phyloP scores from a whole-genome alignment of 306 rosid genomes.

The Boehmeria nivea region DNA sequence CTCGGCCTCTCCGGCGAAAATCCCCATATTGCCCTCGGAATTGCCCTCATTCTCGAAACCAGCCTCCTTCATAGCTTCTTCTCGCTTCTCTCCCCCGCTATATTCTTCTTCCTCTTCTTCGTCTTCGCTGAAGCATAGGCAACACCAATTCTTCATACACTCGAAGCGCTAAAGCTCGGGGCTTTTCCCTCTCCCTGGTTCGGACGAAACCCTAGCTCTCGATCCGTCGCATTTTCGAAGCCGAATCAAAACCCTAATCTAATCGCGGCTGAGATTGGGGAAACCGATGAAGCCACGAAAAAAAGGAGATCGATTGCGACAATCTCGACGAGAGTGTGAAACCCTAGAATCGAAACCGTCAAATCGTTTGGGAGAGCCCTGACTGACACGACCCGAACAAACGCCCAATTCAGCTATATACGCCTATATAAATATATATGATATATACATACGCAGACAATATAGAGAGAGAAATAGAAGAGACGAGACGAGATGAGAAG shows the following conservation, averaged over 20 bases:
- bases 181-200: slow-evolving; percentile 21
- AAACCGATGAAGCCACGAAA: not conserved
- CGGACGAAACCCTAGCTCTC: slow-evolving; percentile 31
- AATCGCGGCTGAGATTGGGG: too few relatives aligned
- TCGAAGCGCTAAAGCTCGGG: slow-evolving; percentile 16
- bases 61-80: slow-evolving; percentile 34
- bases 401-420: not conserved
- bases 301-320: not conserved
- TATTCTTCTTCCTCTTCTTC: slow-evolving; percentile 34
- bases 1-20: slow-evolving; percentile 30
- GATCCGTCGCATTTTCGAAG: slow-evolving; percentile 54
- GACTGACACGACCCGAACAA: not conserved
- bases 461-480: not conserved
- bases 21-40: slow-evolving; percentile 20
- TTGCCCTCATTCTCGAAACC: slow-evolving; percentile 29
- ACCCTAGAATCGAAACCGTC: slow-evolving; percentile 42
- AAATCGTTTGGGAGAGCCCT: slow-evolving; percentile 1
- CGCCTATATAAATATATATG: slow-evolving; percentile 2
- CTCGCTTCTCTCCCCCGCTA: slow-evolving; percentile 3
- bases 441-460: not conserved
- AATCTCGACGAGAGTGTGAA: slow-evolving; percentile 13
- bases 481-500: too few relatives aligned
- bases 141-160: slow-evolving; percentile 85
- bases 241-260: slow-evolving; percentile 21
- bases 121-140: slow-evolving; percentile 61